phyloP scores from a whole-genome alignment of 768 basidiomycete species.

The Rhodocollybia butyracea region DNA sequence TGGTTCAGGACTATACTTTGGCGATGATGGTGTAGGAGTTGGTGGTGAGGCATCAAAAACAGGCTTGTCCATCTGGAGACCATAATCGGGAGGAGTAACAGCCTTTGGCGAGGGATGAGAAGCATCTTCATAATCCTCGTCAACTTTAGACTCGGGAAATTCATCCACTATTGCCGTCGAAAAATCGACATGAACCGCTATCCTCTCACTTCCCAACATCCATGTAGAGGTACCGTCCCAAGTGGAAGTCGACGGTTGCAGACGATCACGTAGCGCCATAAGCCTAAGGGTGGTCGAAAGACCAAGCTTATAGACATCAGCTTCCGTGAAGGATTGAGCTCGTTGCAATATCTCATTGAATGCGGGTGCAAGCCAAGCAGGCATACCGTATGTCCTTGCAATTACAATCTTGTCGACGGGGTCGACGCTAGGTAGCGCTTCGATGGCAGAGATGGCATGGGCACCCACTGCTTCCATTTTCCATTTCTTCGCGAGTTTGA shows the following conservation, averaged over 20 bases:
- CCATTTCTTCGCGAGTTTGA: neutral
- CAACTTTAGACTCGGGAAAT: neutral
- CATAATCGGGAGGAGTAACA: no score
- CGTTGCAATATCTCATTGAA: conserved; percentile 1
- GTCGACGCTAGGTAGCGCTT: neutral
- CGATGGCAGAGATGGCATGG: neutral
- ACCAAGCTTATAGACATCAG: neutral
- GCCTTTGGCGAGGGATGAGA: no score
- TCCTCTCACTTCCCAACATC: neutral
- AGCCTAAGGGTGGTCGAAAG: neutral
- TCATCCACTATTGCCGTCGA: neutral
- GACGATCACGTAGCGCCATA: neutral
- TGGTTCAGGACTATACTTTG: no score
- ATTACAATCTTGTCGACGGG: conserved; percentile 1
- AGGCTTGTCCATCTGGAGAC: no score
- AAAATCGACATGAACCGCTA: neutral
- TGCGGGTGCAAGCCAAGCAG: neutral
- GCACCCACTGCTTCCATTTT: neutral
- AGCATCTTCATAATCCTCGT: no score
- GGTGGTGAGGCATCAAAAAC: no score
- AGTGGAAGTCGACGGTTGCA: neutral
- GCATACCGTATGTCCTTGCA: neutral
- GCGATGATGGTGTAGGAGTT: no score
- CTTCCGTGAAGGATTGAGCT: neutral
- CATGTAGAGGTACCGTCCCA: neutral